Evolutionary conservation across 352 stramenopile species (phyloP).

Genomic region (Globisporangium iwayamae): DNA sequence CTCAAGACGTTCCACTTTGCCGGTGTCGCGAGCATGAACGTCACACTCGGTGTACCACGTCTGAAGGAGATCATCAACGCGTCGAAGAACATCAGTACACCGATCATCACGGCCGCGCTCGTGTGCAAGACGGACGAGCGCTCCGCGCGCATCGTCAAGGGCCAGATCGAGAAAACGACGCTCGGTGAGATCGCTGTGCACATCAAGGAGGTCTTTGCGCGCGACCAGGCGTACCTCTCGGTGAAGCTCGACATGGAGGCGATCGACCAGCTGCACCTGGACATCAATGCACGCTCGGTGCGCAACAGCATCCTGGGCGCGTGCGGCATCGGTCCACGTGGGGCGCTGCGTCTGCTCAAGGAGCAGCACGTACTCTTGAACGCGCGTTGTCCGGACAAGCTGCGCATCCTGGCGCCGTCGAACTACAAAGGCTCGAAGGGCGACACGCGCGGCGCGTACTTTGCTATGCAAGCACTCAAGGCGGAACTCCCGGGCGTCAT

Average conservation of each 20-base stretch:
- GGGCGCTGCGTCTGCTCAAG: constrained; percentile 72
- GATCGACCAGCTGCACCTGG: constrained; percentile 96
- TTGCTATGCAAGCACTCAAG: constrained; percentile 96
- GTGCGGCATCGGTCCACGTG: constrained; percentile 58
- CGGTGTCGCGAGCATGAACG: constrained; percentile 99
- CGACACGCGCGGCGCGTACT: constrained; percentile 84
- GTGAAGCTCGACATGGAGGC: constrained; percentile 97
- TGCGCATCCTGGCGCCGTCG: constrained; percentile 75
- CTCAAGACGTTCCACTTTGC: constrained; percentile 99
- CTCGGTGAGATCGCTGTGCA: constrained; percentile 94
- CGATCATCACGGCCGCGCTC: constrained; percentile 98
- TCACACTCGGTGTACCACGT: constrained; percentile 99
- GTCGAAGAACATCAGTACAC: constrained; percentile 98
- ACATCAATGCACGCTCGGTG: constrained; percentile 91
- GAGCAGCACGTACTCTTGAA: constrained; percentile 86
- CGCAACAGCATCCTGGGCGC: constrained; percentile 91
- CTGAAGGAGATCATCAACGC: constrained; percentile 97
- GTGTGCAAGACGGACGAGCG: constrained; percentile 96
- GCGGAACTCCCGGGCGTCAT: constrained; percentile 94
- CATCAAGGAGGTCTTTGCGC: constrained; percentile 98
- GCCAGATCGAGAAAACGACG: constrained; percentile 98
- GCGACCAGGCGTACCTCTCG: constrained; percentile 93
- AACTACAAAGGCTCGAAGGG: constrained; percentile 86
- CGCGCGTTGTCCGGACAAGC: constrained; percentile 74
- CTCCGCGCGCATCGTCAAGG: constrained; percentile 97